phyloP scores from a whole-genome alignment of 2,329 filamentous ascomycete genomes.

The Aspergillus quadrilineatus region DNA sequence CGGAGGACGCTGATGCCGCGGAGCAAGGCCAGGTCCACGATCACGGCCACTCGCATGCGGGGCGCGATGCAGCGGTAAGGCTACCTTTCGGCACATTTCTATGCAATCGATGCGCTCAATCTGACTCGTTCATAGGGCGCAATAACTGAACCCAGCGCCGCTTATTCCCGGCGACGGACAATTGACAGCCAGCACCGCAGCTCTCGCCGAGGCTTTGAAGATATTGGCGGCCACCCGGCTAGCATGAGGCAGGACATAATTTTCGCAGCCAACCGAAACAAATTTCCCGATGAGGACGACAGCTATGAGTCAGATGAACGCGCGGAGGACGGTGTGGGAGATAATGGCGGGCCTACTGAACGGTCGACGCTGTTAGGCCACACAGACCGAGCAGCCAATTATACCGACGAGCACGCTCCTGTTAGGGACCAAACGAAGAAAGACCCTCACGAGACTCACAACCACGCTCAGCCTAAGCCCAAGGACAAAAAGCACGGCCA shows the following conservation, averaged over 20 bases:
- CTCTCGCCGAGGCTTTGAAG: conserved; percentile 54
- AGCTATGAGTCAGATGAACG: conserved; percentile 57
- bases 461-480: conserved; percentile 71
- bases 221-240: conserved; percentile 80
- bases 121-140: conserved; percentile 28
- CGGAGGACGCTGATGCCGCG: conserved; percentile 41
- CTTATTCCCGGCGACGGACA: conserved; percentile 30
- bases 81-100: conserved; percentile 29
- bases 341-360: conserved; percentile 52
- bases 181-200: conserved; percentile 27
- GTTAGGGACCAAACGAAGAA: conserved; percentile 19
- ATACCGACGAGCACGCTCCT: conserved; percentile 31
- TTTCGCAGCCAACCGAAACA: conserved; percentile 74
- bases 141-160: conserved; percentile 28
- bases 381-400: conserved; percentile 41
- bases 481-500: conserved; percentile 55
- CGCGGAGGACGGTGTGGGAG: conserved; percentile 46
- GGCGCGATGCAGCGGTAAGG: conserved; percentile 63
- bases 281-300: conserved; percentile 57
- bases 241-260: conserved; percentile 93
- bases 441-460: conserved; percentile 67
- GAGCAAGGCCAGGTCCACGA: conserved; percentile 43
- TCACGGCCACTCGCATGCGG: conserved; percentile 42
- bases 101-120: neutral
- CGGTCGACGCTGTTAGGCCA: conserved; percentile 39